Percentiles rank a stretch among this genome's conserved stretches.
phyloP scores from a whole-genome alignment of 1,139 yeast species.

The Pneumocystis jirovecii region DNA sequence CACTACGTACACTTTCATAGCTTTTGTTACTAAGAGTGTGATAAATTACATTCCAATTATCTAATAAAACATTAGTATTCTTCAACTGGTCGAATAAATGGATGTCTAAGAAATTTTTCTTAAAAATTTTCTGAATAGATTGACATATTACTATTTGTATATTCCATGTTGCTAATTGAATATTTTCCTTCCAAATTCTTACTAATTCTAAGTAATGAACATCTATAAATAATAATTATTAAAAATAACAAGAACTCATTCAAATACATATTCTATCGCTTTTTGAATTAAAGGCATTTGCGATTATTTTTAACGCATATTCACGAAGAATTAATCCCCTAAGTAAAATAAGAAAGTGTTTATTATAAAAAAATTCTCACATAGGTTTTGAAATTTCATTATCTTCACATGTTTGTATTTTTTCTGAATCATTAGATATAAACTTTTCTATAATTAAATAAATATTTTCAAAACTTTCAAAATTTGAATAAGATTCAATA shows the following conservation, averaged over 20 bases:
- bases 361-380: neutral
- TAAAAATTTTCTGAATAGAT: neutral
- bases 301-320: neutral
- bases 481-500: neutral
- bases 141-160: neutral
- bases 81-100: neutral
- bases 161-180: neutral
- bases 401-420: slow-evolving; percentile 1
- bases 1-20: neutral
- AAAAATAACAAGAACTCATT: neutral
- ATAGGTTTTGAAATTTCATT: neutral
- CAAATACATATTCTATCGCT: neutral
- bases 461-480: slow-evolving; percentile 2
- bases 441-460: slow-evolving; percentile 2
- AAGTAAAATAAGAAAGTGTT: neutral
- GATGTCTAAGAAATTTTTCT: neutral
- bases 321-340: neutral
- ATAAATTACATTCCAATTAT: neutral
- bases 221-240: neutral
- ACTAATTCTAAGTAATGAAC: neutral
- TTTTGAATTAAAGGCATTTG: neutral
- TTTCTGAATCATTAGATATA: slow-evolving; percentile 2
- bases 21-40: neutral
- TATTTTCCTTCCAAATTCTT: neutral
- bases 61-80: neutral